Percentiles rank a stretch among this genome's conserved stretches.
phyloP scores from a whole-genome alignment of 1,284 basidiomycete genomes.

The Cutaneotrichosporon sp. region DNA sequence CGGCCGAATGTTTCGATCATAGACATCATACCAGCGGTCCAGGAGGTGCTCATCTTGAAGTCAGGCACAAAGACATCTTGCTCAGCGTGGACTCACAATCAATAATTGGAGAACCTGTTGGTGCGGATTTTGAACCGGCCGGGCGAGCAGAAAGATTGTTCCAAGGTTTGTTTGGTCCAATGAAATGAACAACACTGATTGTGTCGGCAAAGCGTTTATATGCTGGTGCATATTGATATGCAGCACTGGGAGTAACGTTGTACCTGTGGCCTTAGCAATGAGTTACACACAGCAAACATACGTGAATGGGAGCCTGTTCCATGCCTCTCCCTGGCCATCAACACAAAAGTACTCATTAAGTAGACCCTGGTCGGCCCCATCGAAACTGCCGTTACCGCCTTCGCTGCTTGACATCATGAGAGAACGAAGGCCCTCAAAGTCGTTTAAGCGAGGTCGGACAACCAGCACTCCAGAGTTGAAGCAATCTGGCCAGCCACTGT shows the following conservation, averaged over 20 bases:
- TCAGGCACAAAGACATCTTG: too few relatives aligned
- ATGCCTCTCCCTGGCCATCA: constrained; percentile 62
- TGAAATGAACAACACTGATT: constrained; percentile 89
- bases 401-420: constrained; percentile 8
- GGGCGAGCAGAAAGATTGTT: constrained; percentile 62
- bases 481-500: constrained; percentile 97
- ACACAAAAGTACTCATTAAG: constrained; percentile 79
- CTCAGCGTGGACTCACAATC: constrained; percentile 35
- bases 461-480: constrained; percentile 97
- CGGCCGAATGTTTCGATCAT: constrained; percentile 74
- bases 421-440: constrained; percentile 67
- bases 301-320: constrained; percentile 88
- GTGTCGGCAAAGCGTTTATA: constrained; percentile 85
- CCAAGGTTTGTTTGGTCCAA: constrained; percentile 93
- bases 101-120: constrained; percentile 23
- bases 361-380: constrained; percentile 93
- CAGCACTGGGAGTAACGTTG: constrained; percentile 95
- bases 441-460: constrained; percentile 69
- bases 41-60: constrained; percentile 56
- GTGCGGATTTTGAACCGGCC: constrained; percentile 16
- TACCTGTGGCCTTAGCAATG: constrained; percentile 51
- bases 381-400: constrained; percentile 72
- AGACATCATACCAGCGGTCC: constrained; percentile 84
- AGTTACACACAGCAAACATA: constrained; percentile 20
- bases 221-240: constrained; percentile 95